Conservation (phyloP, 83 land plant species). For the Isoetes engelmannii region DNA sequence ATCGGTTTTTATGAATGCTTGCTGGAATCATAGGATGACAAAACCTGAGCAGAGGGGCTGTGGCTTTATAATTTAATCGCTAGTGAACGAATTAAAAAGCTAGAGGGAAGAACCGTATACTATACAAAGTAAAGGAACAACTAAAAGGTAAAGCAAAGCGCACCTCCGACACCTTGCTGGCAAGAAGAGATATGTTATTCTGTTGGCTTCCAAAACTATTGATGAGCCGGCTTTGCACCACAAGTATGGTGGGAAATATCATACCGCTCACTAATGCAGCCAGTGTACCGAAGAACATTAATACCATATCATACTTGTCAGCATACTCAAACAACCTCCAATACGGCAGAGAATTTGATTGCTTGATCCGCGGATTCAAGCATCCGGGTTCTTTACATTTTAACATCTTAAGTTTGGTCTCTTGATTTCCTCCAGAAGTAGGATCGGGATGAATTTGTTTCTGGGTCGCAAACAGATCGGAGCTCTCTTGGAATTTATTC, state of each 20-base stretch:
- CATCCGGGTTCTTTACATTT: too few relatives aligned
- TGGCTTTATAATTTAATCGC: neutral
- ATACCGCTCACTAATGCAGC: conserved; percentile 9
- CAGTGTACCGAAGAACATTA: conserved; percentile 1
- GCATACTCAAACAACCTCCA: conserved; percentile 7
- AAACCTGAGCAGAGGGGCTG: neutral
- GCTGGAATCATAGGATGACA: neutral
- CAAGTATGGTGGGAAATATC: conserved; percentile 6
- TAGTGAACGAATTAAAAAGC: neutral
- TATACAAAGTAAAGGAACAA: neutral
- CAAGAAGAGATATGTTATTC: neutral
- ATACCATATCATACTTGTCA: conserved; percentile 6
- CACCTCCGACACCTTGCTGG: conserved; percentile 9
- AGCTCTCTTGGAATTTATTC: too few relatives aligned
- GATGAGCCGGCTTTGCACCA: conserved; percentile 13
- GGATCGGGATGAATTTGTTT: too few relatives aligned
- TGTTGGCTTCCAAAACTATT: conserved; percentile 14
- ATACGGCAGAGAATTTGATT: neutral
- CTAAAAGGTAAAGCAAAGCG: neutral
- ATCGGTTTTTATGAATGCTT: neutral
- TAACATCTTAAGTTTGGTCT: too few relatives aligned
- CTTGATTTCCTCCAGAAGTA: too few relatives aligned
- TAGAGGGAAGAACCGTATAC: neutral
- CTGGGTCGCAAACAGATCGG: too few relatives aligned
- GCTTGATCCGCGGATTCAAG: neutral